Percentiles rank a stretch among this genome's conserved stretches.
Conservation (phyloP, 2,329 filamentous ascomycete genomes). For the Colletotrichum ledebouriae region DNA sequence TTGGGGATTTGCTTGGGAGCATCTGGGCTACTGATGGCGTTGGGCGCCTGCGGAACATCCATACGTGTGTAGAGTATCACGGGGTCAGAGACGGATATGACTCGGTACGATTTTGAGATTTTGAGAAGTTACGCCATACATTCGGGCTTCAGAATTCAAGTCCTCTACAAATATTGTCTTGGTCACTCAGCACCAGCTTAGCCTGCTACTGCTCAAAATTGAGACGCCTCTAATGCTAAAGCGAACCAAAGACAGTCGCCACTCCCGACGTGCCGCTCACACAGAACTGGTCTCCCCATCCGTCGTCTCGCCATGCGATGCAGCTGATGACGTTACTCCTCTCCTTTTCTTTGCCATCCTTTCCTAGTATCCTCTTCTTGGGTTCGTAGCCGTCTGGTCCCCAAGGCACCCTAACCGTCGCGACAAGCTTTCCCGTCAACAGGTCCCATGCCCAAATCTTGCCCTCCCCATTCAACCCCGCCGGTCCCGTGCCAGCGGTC, state of each 20-base stretch:
- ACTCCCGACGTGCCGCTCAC: conserved; percentile 75
- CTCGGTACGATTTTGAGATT: conserved; percentile 42
- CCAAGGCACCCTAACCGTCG: conserved; percentile 72
- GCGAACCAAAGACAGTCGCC: conserved; percentile 72
- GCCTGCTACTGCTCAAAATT: neutral
- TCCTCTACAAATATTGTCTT: conserved; percentile 6
- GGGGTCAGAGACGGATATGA: conserved; percentile 40
- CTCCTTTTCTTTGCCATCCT: conserved; percentile 71
- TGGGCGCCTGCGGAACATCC: conserved; percentile 41
- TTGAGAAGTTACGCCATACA: conserved; percentile 34
- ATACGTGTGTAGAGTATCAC: conserved; percentile 39
- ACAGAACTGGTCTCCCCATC: conserved; percentile 75
- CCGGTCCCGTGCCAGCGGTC: conserved; percentile 46
- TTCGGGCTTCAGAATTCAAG: conserved; percentile 10
- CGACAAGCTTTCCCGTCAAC: conserved; percentile 76
- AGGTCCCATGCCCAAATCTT: conserved; percentile 87
- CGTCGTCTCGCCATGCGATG: conserved; percentile 72
- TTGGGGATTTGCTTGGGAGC: conserved; percentile 33
- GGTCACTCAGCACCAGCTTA: neutral
- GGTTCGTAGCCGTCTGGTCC: conserved; percentile 59
- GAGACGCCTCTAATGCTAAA: neutral
- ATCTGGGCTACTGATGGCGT: conserved; percentile 40
- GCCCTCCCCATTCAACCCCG: conserved; percentile 61
- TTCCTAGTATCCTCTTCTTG: conserved; percentile 67
- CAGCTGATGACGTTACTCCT: conserved; percentile 73